Conservation (phyloP, 768 basidiomycete genomes). For the Chlorophyllum brunneum region DNA sequence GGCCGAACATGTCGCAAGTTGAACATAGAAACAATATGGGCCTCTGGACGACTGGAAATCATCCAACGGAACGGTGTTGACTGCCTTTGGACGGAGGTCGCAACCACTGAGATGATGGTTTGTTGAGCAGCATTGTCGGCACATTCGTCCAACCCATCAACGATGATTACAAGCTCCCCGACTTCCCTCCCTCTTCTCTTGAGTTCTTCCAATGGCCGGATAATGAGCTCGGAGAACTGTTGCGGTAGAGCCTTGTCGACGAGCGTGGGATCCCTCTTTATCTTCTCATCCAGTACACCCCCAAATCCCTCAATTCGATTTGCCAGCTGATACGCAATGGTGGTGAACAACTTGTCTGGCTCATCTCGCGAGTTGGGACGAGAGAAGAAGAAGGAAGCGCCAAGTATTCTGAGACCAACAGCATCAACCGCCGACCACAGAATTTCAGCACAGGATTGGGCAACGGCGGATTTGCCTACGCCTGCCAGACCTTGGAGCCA, state of each 20-base stretch:
- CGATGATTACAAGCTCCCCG: neutral
- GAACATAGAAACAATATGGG: neutral
- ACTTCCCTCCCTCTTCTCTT: no score
- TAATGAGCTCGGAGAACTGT: neutral
- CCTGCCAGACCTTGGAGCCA: constrained; percentile 6
- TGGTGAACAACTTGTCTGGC: neutral
- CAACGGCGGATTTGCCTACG: constrained; percentile 2
- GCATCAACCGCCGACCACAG: no score
- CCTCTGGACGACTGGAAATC: neutral
- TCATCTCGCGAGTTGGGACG: neutral
- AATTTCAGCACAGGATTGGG: constrained; percentile 5
- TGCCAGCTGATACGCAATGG: neutral
- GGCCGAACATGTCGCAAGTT: neutral
- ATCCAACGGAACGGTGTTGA: constrained; percentile 1
- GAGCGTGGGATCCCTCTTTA: neutral
- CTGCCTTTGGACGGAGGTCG: neutral
- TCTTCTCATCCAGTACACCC: neutral
- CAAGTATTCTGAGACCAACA: no score
- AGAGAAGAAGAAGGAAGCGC: constrained; percentile 1
- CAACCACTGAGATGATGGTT: no score
- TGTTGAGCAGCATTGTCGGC: no score
- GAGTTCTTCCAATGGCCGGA: neutral
- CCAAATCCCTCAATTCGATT: neutral
- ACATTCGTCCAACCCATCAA: no score
- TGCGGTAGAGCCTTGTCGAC: neutral